Base-by-base conservation (phyloP, 2,329 filamentous ascomycete species). In the Teratosphaeria destructans region DNA sequence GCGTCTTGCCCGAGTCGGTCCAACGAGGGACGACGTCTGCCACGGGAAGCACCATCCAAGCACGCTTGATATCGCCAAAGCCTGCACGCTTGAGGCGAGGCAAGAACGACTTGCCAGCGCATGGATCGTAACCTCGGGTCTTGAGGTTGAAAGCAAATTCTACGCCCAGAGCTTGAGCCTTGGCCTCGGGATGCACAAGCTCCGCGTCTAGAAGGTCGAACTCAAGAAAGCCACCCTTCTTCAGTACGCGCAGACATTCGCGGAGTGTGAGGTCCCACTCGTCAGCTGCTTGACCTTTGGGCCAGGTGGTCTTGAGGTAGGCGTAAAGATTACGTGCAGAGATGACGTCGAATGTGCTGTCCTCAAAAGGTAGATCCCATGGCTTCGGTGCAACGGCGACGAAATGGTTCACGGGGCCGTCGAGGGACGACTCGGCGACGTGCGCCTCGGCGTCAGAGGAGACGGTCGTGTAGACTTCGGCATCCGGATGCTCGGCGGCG, bases 81-180 rank as follows among this genome's bases (percentile, higher is more conserved):
- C 90, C 89, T 12, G 87, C 85, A 57, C 85, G 83, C 58, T 82
- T 79, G 49, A 99, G 81, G 55, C 92, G 85, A 19, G 81, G 77
- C 2, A 96, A 79, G 78, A 93, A 97, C 60, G 82, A 81, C 75
- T 90, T 91, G 14, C 90, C 94, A 0, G 93, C 89, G 57, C 80
- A 79, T 2, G 93, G 86, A 71, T 97, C 94, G 72, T 96, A 97
- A 34, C 93, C 93, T 3, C 93, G 83, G 0, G 89, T 93, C 74
- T 88, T 89, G 62, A 99, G 86, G 57, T 89, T 87, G 78, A 94
- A 95, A 49, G 88, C 88, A 70, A 99, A 97, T 74, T 97, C 92
- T 58, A 95, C 90, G 55, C 87, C 88, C 72, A 94, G 88, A 54
- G 90, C 90, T 60, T 90, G 85, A 39, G 87, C 90, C 23, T 86